These are phyloP conservation scores for Fomes fomentarius DNA, from an alignment of 1,284 basidiomycete species.

Conservation along the genomic window DNA sequence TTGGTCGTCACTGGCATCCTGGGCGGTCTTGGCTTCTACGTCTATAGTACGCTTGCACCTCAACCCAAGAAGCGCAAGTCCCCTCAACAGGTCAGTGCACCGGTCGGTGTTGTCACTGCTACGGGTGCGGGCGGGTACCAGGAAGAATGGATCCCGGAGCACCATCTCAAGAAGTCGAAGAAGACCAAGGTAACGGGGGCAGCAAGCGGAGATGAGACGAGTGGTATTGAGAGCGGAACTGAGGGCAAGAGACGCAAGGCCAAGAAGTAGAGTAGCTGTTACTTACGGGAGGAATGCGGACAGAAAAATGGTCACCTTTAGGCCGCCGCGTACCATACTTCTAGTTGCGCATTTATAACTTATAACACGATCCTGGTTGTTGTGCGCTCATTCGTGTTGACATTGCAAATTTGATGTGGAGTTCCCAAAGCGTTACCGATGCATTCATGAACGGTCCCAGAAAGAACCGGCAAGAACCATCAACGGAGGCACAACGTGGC, in stretches of 20 bases:
- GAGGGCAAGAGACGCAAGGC: slow-evolving; percentile 64
- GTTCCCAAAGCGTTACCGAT: no score
- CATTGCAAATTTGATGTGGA: no score
- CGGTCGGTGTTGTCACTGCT: slow-evolving; percentile 65
- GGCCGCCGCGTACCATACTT: slow-evolving; percentile 7
- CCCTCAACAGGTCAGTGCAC: slow-evolving; percentile 48
- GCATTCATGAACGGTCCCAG: no score
- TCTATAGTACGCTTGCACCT: slow-evolving; percentile 71
- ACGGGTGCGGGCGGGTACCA: slow-evolving; percentile 78
- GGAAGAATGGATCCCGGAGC: slow-evolving; percentile 92
- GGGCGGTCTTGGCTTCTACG: slow-evolving; percentile 67
- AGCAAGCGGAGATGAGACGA: slow-evolving; percentile 72
- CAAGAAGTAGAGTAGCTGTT: slow-evolving; percentile 49
- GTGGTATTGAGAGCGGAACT: slow-evolving; percentile 60
- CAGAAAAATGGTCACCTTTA: slow-evolving; percentile 20
- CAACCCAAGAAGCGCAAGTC: slow-evolving; percentile 54
- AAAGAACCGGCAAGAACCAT: no score
- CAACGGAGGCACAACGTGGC: no score
- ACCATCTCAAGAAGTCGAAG: slow-evolving; percentile 78
- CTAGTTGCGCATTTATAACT: slow-evolving; percentile 11
- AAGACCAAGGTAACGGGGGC: slow-evolving; percentile 49
- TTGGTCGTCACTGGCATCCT: slow-evolving; percentile 70
- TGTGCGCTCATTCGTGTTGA: not conserved
- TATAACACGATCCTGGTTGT: slow-evolving; percentile 3
- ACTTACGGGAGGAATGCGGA: slow-evolving; percentile 3